Evolutionary conservation across 495 filamentous ascomycete genomes (phyloP), one percentile per base, ranked within the genome.

Genomic region (Pyrenula aspistea): DNA sequence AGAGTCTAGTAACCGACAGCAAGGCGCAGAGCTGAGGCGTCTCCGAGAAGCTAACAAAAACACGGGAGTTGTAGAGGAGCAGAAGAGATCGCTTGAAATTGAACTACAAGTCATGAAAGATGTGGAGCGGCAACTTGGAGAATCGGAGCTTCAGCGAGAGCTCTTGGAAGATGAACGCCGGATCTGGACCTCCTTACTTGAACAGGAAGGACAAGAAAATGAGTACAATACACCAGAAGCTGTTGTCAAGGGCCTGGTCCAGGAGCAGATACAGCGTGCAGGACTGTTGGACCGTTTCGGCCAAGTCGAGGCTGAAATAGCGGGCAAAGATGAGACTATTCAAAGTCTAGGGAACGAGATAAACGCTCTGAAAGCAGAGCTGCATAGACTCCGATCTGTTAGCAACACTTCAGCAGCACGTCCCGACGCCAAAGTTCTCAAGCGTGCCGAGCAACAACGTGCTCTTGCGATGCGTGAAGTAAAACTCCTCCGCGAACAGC

Each of bases 51-150:
- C 84, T 20, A 83, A 88, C 62, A 91, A 88, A 67, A 88, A 85
- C 36, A 83, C 96, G 2, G 90, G 96, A 60, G 79, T 97, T n/a
- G 84, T 96, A 0, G 91, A 97, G 62, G 93, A 99, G 64, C 89
- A 99, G 72, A 97, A 97, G 73, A 78, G 86, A 59, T 80, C 82
- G 0, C 73, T 99, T 54, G 85, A 96, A 65, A 81, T 81, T 53
- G 87, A 82, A 61, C 61, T 99, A 24, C 81, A 87, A 58, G 70
- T 86, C 23, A 85, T 93, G 75, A 82, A 88, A 58, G 78, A 82
- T 22, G 62, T 96, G 12, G 80, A 88, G 56, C 74, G 81, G 19
- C 85, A 95, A 62, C 76, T 96, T 22, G 76, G 80, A 24, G 91
- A 95, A 60, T 78, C 85, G 19, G 79, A 87, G 60, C 76, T 93